Evolutionary conservation across 2,329 filamentous ascomycete genomes (phyloP), one percentile per base, ranked within the genome.

Genomic region (Fusarium xyrophilum): DNA sequence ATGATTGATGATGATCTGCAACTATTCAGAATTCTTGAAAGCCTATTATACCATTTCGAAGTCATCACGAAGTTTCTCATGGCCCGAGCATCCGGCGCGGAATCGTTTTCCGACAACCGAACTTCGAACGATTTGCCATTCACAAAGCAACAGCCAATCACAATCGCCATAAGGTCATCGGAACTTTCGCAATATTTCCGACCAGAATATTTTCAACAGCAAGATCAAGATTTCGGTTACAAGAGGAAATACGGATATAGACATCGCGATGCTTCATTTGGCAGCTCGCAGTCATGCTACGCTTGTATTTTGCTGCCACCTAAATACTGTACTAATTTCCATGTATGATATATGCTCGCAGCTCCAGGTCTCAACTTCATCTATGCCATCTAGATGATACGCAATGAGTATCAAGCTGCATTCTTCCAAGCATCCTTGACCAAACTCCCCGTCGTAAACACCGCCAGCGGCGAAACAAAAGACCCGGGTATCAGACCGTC

Each of bases 401-500:
- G 10, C 25, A 39, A 7, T 5, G 11, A 13, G 0, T 5, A 40
- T 40, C 32, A 57, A 6, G 35, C 46, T 6, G 36, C 19, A 10
- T 17, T 52, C 9, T 12, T 30, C 59, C 59, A 62, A 14, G 46
- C 55, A 27, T 62, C 59, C 23, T 40, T 59, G 4, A 62, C 39
- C 15, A 62, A n/a, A 5, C 44, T 32, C 54, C 54, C 60, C 12
- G 59, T 60, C 19, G 59, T 55, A 33, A 60, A 62, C 7, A 62
- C 44, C 7, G 59, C 44, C 19, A 62, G 23, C 7, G 54, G 55
- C 30, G 54, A 60, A 12, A 59, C 59, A 25, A 46, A 21, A n/a
- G 27, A 11, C 55, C 60, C 59, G 4, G 59, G 56, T 60, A 62
- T 32, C 13, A 62, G 27, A 0, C 46, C 59, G 5, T 52, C 13